Base-by-base conservation (phyloP, 352 stramenopile genomes). In the Phytophthora fragariaefolia region DNA sequence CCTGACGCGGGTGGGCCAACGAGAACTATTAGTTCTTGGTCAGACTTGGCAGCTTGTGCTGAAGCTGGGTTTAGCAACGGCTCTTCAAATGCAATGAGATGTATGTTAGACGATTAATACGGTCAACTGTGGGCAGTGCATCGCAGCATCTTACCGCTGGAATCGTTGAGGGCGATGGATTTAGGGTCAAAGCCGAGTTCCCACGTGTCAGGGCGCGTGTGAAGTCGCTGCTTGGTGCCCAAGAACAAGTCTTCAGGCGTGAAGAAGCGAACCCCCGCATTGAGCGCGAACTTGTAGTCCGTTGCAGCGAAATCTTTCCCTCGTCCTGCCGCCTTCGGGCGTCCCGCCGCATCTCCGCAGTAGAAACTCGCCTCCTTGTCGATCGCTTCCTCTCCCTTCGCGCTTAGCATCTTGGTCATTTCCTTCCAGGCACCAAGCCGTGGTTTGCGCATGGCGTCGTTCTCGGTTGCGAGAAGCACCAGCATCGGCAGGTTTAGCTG, bases 211-310 rank as follows among this genome's bases (percentile, higher is more conserved):
- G 73, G 30, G 34, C 88, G 76, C n/a, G 80, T 91, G 60, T 93
- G 85, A 28, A 94, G 73, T 1, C 79, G 78, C 66, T 91, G 86
- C 45, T 83, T 92, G 1, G 80, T 84, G 20, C 69, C 58, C 24
- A 95, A 50, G 49, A 97, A 97, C 7, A 97, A 73, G 45, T 77
- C 77, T 55, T 97, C 90, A 3, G 92, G 91, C 1, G 91, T 97
- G 45, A 85, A 72, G 67, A 97, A 97, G 24, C 63, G 61, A 26
- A 97, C 46, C 0, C 77, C 77, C n/a, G 88, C 61, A 69, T 97
- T 97, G 6, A 96, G 65, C 13, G 92, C 91, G 52, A 97, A 96
- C 66, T 95, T 94, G 71, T 96, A 93, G 59, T 97, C 92, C 4
- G 85, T 89, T 15, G 82, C 79, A 7, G 88, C 85, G 65, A 96